phyloP scores from a whole-genome alignment of 1,284 basidiomycete species.

The Sanghuangporus weigelae region DNA sequence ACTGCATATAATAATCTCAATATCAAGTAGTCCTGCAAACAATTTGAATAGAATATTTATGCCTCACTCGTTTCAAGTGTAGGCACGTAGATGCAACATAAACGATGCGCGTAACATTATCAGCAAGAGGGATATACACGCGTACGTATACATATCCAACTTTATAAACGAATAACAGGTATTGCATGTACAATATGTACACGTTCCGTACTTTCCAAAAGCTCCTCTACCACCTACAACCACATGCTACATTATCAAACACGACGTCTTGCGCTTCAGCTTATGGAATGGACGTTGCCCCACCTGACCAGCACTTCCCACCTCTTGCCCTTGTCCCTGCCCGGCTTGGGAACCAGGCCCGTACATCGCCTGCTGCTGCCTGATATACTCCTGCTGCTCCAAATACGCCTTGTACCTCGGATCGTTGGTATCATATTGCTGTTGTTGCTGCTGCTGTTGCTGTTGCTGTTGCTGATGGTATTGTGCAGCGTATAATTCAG shows the following conservation, averaged over 20 bases:
- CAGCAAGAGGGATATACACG: too few relatives aligned
- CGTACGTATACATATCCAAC: too few relatives aligned
- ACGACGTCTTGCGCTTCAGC: slow-evolving; percentile 9
- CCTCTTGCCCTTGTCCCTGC: not conserved
- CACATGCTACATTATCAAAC: slow-evolving; percentile 4
- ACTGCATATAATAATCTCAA: not conserved
- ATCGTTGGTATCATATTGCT: slow-evolving; percentile 1
- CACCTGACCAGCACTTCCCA: not conserved
- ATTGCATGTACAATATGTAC: too few relatives aligned
- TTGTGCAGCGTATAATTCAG: not conserved
- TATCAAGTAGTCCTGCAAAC: not conserved
- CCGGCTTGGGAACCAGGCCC: not conserved
- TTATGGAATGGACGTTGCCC: not conserved
- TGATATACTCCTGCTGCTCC: slow-evolving; percentile 6
- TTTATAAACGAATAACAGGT: too few relatives aligned
- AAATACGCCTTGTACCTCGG: slow-evolving; percentile 5
- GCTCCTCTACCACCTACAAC: not conserved
- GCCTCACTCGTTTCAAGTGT: too few relatives aligned
- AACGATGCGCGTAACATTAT: too few relatives aligned
- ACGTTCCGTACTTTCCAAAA: not conserved
- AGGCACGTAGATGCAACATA: too few relatives aligned
- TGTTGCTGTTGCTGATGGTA: not conserved
- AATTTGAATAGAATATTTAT: not conserved
- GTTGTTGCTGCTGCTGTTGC: not conserved
- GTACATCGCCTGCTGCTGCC: slow-evolving; percentile 5